Base-by-base conservation (phyloP, 306 rosid genomes). In the Gleditsia sinensis region DNA sequence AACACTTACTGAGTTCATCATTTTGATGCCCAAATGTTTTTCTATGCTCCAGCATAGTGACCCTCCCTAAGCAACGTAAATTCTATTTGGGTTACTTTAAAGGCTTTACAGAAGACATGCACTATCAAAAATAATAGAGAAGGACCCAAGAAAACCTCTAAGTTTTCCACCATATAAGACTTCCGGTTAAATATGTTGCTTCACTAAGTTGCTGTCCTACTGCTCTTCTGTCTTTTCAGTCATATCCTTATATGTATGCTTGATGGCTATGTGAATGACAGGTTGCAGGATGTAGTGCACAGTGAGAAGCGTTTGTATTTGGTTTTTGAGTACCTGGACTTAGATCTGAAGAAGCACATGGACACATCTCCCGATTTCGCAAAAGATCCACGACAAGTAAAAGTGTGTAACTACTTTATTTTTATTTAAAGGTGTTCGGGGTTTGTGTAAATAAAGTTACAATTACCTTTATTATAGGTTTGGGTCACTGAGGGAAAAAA, bases 291-390 rank as follows among this genome's bases (percentile, higher is more conserved):
- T 79, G 98, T 94, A 19, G 98, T 94, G 82, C 97, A 94, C 49
- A 85, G 94, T 68, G 97, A 94, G 85, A 91, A 84, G 94, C 88
- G 97, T 33, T 78, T 94, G 88, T 94, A 89, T 85, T 90, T 94
- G 73, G 97, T 94, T 84, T 91, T 94, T 78, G 98, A 94, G 88
- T 94, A 88, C 78, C 90, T 94, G 77, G 98, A 94, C 85, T 88
- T 94, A 83, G 98, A 94, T 88, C 83, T 94, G 83, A 94, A 94
- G 96, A 91, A 91, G 86, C 90, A 89, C 81, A 94, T 94, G 98
- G 98, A 94, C 72, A 89, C 98, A 49, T 79, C 88, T 80, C 98
- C 98, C 33, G 98, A 91, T 8, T 94, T 94, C n/a, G 74, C 91
- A 48, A 91, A 88, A 78, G 97, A 94, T 75, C 90, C 48, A 12